Percentiles rank a stretch among this genome's conserved stretches.
Conservation (phyloP, 1,139 yeast species). For the Geotrichum siamense region DNA sequence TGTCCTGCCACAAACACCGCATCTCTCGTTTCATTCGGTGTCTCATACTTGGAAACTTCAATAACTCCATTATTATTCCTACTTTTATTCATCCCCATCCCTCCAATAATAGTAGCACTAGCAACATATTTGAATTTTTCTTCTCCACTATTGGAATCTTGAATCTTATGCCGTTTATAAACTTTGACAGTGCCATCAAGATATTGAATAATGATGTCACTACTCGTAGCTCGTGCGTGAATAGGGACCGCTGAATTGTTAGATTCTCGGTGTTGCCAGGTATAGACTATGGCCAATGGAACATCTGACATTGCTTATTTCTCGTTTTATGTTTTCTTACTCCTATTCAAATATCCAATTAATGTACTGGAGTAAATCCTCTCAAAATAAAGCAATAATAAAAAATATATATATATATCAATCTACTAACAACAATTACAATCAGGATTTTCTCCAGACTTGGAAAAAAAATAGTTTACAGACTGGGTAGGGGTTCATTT, state of each 20-base stretch:
- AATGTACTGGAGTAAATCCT: no score
- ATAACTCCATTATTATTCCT: slow-evolving; percentile 10
- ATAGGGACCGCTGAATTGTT: slow-evolving; percentile 13
- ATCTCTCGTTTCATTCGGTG: slow-evolving; percentile 10
- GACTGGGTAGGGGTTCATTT: no score
- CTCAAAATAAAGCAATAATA: no score
- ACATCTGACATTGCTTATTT: slow-evolving; percentile 9
- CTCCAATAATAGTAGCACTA: slow-evolving; percentile 10
- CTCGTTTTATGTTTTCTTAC: no score
- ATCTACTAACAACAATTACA: no score
- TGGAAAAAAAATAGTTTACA: no score
- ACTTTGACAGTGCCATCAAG: slow-evolving; percentile 14
- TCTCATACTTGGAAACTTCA: slow-evolving; percentile 10
- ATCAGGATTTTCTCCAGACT: no score
- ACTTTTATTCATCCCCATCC: slow-evolving; percentile 1
- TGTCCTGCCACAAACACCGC: slow-evolving; percentile 11
- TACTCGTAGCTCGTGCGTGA: slow-evolving; percentile 9
- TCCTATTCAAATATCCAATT: no score
- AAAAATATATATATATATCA: no score
- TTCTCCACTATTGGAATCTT: neutral
- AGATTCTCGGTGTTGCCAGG: slow-evolving; percentile 16
- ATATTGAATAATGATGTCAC: slow-evolving; percentile 13
- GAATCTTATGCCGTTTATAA: slow-evolving; percentile 4
- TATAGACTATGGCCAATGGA: slow-evolving; percentile 10
- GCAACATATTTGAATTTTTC: neutral